These are phyloP conservation scores for Boehmeria nivea DNA, from an alignment of 306 rosid genomes.

Conservation along the genomic window DNA sequence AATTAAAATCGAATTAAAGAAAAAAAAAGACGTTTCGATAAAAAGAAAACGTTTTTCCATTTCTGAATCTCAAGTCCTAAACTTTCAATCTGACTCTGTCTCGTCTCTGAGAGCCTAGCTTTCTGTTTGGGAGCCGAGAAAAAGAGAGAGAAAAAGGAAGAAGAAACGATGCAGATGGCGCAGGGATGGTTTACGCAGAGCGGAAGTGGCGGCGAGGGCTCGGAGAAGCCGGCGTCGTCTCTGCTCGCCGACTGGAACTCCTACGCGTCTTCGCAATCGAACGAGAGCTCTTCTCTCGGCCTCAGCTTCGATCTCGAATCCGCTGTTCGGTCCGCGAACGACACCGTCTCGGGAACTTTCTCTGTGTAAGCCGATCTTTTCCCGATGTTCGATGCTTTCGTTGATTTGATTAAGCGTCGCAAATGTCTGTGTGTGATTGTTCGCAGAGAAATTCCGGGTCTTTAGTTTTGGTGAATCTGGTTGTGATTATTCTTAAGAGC, in stretches of 20 bases:
- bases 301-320: conserved; percentile 81
- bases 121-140: neutral
- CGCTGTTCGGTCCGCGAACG: conserved; percentile 88
- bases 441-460: too few relatives aligned
- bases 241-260: conserved; percentile 80
- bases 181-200: conserved; percentile 73
- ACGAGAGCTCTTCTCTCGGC: conserved; percentile 33
- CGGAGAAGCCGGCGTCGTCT: conserved; percentile 49
- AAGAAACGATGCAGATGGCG: conserved; percentile 65
- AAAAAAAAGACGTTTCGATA: conserved; percentile 9
- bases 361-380: conserved; percentile 49
- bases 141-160: neutral
- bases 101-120: too few relatives aligned
- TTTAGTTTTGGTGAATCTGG: too few relatives aligned
- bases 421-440: neutral
- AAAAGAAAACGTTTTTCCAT: conserved; percentile 2
- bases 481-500: too few relatives aligned
- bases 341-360: conserved; percentile 80
- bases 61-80: neutral
- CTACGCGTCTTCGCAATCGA: conserved; percentile 58
- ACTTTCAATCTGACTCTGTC: too few relatives aligned
- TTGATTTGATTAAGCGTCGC: neutral
- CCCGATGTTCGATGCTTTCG: neutral
- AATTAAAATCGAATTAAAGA: too few relatives aligned
- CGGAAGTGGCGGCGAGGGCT: conserved; percentile 29